Evolutionary conservation across 345 rosid genomes (phyloP).

Genomic region (Brassica nigra): DNA sequence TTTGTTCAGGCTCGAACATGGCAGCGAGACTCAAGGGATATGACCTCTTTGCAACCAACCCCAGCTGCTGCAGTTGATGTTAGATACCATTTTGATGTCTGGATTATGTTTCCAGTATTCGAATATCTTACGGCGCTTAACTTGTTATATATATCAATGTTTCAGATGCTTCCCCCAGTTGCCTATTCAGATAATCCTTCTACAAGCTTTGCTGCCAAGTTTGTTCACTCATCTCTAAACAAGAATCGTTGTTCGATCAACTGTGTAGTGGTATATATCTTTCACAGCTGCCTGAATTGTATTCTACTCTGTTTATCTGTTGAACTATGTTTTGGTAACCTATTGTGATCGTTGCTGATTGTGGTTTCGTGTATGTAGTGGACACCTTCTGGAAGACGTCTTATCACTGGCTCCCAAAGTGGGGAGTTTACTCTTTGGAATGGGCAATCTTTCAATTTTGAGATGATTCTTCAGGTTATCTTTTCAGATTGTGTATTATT

Average conservation of each 20-base stretch:
- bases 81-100: constrained; percentile 10
- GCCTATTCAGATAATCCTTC: constrained; percentile 96
- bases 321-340: neutral
- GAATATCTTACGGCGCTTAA: constrained; percentile 7
- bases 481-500: constrained; percentile 2
- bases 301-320: neutral
- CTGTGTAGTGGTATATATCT: constrained; percentile 71
- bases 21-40: constrained; percentile 83
- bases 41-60: constrained; percentile 78
- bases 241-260: constrained; percentile 96
- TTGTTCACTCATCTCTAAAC: constrained; percentile 94
- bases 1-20: constrained; percentile 70
- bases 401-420: constrained; percentile 94
- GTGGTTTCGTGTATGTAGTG: constrained; percentile 46
- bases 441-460: constrained; percentile 97
- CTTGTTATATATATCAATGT: constrained; percentile 12
- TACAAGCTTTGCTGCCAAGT: constrained; percentile 90
- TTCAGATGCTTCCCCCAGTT: constrained; percentile 86
- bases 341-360: constrained; percentile 33
- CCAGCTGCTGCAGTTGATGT: constrained; percentile 97
- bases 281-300: neutral
- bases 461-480: constrained; percentile 94
- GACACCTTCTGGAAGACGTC: constrained; percentile 97
- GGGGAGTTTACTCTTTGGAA: constrained; percentile 99
- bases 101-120: neutral